These are phyloP conservation scores for Brachypodium distachyon DNA, from an alignment of 202 grass and related monocot species.

Conservation along the genomic window DNA sequence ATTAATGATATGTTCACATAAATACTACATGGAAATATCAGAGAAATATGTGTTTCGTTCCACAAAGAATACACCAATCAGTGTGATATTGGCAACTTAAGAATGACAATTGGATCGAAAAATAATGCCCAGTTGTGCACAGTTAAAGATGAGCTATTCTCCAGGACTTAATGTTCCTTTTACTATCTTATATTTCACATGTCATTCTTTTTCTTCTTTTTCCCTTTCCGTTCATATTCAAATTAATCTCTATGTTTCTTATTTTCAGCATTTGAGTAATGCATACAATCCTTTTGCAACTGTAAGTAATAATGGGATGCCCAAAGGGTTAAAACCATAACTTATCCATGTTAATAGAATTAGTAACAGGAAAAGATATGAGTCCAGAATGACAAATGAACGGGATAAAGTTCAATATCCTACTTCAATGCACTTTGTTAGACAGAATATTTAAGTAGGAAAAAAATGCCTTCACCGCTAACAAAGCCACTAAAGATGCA, in stretches of 20 bases:
- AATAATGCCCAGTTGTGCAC: not conserved
- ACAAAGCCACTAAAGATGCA: not conserved
- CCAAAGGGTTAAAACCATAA: not conserved
- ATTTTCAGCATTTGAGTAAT: not conserved
- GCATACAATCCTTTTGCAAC: not conserved
- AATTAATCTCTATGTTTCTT: not conserved
- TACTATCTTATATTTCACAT: not conserved
- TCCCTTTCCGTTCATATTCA: not conserved
- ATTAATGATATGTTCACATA: not conserved
- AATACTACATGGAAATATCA: not conserved
- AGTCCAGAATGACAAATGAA: not conserved
- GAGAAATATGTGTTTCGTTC: not conserved
- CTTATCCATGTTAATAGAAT: not conserved
- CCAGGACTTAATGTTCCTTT: not conserved
- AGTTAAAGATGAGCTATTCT: slow-evolving; percentile 1
- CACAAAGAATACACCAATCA: not conserved
- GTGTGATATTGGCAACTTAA: not conserved
- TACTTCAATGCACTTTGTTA: slow-evolving; percentile 3
- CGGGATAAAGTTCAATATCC: not conserved
- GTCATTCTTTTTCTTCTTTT: not conserved
- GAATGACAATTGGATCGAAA: not conserved
- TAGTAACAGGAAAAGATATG: not conserved
- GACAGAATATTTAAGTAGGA: not conserved
- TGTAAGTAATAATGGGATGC: not conserved
- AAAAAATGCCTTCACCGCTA: slow-evolving; percentile 8